Evolutionary conservation across 2,329 filamentous ascomycete genomes (phyloP).

Genomic region (Aspergillus fumigatus): DNA sequence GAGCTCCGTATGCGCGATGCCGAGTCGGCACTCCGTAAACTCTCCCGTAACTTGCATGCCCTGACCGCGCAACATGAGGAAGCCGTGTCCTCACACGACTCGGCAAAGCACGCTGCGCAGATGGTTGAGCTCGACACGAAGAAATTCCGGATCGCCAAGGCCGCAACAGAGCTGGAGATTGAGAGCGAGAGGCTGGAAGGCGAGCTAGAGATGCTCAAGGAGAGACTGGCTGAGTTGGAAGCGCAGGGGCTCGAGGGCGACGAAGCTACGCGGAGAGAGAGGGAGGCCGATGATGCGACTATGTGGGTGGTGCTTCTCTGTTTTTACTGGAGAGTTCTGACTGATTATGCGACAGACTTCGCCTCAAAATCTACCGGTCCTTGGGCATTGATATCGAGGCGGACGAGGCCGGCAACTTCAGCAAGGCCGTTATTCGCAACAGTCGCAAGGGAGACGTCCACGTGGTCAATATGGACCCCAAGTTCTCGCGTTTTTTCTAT

Average conservation of each 20-base stretch:
- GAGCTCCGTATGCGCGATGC: constrained; percentile 69
- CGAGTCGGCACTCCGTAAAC: constrained; percentile 63
- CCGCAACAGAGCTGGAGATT: constrained; percentile 81
- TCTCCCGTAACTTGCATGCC: constrained; percentile 70
- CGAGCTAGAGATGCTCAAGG: constrained; percentile 70
- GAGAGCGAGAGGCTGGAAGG: constrained; percentile 87
- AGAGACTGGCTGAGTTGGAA: constrained; percentile 75
- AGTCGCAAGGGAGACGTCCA: constrained; percentile 85
- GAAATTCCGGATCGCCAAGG: constrained; percentile 93
- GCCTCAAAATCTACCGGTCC: constrained; percentile 85
- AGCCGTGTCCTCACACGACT: constrained; percentile 68
- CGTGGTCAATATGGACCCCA: constrained; percentile 88
- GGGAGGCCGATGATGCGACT: constrained; percentile 48
- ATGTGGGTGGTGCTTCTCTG: constrained; percentile 29
- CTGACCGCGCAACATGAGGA: constrained; percentile 73
- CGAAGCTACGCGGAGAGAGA: constrained; percentile 47
- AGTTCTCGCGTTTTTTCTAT: constrained; percentile 87
- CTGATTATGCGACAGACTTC: constrained; percentile 49
- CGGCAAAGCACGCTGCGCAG: constrained; percentile 72
- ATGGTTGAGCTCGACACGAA: constrained; percentile 86
- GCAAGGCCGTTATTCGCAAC: constrained; percentile 79
- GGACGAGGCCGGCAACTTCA: constrained; percentile 74
- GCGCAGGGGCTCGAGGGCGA: constrained; percentile 78
- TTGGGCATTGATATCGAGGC: constrained; percentile 88
- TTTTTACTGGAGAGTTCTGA: constrained; percentile 6